These are phyloP conservation scores for Secale cereale DNA, from an alignment of 176 grass and related monocot genomes.

Conservation along the genomic window DNA sequence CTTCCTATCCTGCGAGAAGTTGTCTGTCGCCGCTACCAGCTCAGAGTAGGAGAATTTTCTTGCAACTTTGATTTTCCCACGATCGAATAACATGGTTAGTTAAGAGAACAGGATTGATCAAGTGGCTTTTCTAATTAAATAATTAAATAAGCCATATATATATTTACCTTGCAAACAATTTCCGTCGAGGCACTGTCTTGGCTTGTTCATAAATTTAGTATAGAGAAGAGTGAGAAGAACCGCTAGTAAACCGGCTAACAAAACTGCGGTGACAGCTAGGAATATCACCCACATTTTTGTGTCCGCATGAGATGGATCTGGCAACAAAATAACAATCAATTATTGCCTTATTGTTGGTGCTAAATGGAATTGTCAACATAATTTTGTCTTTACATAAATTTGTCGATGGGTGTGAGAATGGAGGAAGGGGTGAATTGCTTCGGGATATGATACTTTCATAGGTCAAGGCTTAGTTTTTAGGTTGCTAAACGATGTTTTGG, in stretches of 20 bases:
- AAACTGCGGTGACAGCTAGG: not conserved
- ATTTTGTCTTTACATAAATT: too few species aligned
- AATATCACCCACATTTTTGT: constrained; percentile 5
- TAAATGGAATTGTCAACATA: not conserved
- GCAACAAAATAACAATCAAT: not conserved
- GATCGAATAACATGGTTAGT: not conserved
- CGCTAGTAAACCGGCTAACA: not conserved
- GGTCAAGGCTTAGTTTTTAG: too few species aligned
- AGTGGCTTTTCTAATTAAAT: not conserved
- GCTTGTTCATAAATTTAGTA: not conserved
- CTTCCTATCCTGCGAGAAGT: not conserved
- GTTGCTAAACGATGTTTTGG: too few species aligned
- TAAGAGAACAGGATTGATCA: not conserved
- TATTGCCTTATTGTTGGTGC: not conserved
- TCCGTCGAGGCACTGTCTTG: not conserved
- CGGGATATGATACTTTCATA: too few species aligned
- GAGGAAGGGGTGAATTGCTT: too few species aligned
- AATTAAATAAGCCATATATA: not conserved
- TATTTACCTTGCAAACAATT: not conserved
- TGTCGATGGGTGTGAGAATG: too few species aligned
- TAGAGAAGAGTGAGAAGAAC: not conserved
- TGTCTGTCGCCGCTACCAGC: not conserved
- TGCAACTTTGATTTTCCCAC: not conserved
- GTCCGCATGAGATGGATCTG: not conserved
- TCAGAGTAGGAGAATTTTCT: not conserved